Evolutionary conservation across 345 rosid genomes (phyloP), one percentile per base, ranked within the genome.

Genomic region (Eucalyptus decipiens): DNA sequence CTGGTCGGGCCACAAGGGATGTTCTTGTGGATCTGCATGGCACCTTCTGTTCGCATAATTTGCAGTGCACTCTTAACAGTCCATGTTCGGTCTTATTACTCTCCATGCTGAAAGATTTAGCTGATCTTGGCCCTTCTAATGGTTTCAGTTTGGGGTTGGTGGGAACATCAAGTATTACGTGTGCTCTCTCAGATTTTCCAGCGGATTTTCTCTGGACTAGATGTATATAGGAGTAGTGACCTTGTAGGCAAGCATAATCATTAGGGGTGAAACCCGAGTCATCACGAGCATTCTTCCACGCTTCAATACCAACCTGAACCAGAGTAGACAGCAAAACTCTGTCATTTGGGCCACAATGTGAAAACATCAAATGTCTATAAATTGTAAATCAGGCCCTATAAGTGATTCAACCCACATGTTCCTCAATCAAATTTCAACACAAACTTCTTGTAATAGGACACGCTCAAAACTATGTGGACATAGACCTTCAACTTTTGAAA

Each of bases 221-320:
- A 89, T 93, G 93, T 90, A 93, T 90, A 88, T 94, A 95, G 9
- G 95, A 91, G 91, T 92, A 87, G 90, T 91, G 94, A 48, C 95
- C 95, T 7, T 90, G 93, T 52, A 95, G 87, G 49, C 92, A 90
- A 14, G 98, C 97, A 67, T 95, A 95, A 90, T 93, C 96, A 80
- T 94, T 87, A 4, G 98, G 98, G 10, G 97, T 93, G 90, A 90
- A 91, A 45, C 98, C 97, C 10, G 91, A 85, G 89, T 91, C 88
- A 90, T 96, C 97, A 6, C 85, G 90, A 54, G 95, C 95, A 76
- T 85, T 93, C 91, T 91, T 95, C 97, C 98, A 96, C 14, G 95
- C 94, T 88, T 90, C 91, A 88, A 94, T 90, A 85, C 94, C 95
- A 72, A 95, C 92, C 97, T 96, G 94, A 92, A 90, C 40, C 87